Evolutionary conservation across 139 green algal species (phyloP).

Genomic region (Tetraselmis striata): DNA sequence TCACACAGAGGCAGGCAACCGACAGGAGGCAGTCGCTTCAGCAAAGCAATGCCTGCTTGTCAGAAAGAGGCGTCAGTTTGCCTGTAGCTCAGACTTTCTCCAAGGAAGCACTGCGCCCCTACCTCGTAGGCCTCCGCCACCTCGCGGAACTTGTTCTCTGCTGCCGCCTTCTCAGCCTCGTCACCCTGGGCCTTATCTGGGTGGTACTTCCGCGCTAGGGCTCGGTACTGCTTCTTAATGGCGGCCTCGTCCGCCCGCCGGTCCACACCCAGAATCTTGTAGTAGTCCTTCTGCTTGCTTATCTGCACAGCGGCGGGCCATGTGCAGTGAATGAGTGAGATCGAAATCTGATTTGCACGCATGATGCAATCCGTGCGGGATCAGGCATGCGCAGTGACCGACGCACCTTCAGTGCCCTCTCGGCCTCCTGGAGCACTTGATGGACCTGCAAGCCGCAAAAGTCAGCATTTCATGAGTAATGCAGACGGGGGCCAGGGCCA

Average conservation of each 20-base stretch:
- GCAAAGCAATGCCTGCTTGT: neutral
- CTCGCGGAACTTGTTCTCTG: neutral
- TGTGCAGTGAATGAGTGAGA: too few species aligned
- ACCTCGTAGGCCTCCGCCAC: neutral
- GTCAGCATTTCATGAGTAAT: too few species aligned
- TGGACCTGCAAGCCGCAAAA: neutral
- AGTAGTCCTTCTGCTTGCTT: constrained; percentile 57
- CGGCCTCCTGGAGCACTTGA: neutral
- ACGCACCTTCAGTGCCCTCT: neutral
- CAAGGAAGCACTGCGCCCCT: too few species aligned
- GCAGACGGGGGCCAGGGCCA: too few species aligned
- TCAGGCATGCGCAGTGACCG: too few species aligned
- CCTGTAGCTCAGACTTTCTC: too few species aligned
- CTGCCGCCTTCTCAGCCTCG: neutral
- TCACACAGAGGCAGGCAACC: neutral
- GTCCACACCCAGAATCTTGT: constrained; percentile 52
- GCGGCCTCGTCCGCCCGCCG: neutral
- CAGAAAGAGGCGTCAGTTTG: neutral
- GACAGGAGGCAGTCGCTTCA: neutral
- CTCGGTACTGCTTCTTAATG: constrained; percentile 19
- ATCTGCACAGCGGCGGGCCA: too few species aligned
- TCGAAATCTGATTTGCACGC: too few species aligned
- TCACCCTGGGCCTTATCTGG: neutral
- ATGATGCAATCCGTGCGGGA: too few species aligned
- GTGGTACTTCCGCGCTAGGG: constrained; percentile 11